Evolutionary conservation across 2,329 filamentous ascomycete species (phyloP).

Genomic region (Fusarium pseudocircinatum): DNA sequence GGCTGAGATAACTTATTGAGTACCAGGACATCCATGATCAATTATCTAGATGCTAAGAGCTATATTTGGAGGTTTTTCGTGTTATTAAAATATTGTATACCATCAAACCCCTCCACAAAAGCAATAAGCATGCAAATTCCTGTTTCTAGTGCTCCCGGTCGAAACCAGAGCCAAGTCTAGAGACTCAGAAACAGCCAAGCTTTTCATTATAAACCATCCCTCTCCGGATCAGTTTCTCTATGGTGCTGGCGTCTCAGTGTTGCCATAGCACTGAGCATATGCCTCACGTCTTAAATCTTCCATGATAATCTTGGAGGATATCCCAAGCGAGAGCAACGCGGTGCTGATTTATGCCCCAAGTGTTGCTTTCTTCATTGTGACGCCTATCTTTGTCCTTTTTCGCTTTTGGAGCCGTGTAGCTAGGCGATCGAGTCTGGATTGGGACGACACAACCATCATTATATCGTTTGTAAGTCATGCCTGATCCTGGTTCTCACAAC

Average conservation of each 20-base stretch:
- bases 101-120: slow-evolving; percentile 8
- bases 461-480: slow-evolving; percentile 51
- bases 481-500: not conserved
- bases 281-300: not conserved
- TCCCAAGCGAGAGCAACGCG: slow-evolving; percentile 49
- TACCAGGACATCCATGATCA: not conserved
- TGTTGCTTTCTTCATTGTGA: slow-evolving; percentile 55
- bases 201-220: not conserved
- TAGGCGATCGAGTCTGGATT: slow-evolving; percentile 49
- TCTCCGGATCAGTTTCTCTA: not conserved
- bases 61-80: not conserved
- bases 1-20: not conserved
- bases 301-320: slow-evolving; percentile 44
- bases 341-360: slow-evolving; percentile 51
- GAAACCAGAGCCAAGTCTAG: not conserved
- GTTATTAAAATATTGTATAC: slow-evolving; percentile 5
- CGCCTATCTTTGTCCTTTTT: slow-evolving; percentile 52
- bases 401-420: slow-evolving; percentile 54
- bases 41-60: not conserved
- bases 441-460: slow-evolving; percentile 56
- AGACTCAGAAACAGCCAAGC: not conserved
- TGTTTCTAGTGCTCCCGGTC: not conserved
- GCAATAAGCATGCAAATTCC: slow-evolving; percentile 12
- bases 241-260: not conserved
- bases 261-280: not conserved